Percentiles rank a stretch among this genome's conserved stretches.
These are phyloP conservation scores for Ceratocystis eucalypticola DNA, from an alignment of 2,329 filamentous ascomycete species.

Conservation along the genomic window DNA sequence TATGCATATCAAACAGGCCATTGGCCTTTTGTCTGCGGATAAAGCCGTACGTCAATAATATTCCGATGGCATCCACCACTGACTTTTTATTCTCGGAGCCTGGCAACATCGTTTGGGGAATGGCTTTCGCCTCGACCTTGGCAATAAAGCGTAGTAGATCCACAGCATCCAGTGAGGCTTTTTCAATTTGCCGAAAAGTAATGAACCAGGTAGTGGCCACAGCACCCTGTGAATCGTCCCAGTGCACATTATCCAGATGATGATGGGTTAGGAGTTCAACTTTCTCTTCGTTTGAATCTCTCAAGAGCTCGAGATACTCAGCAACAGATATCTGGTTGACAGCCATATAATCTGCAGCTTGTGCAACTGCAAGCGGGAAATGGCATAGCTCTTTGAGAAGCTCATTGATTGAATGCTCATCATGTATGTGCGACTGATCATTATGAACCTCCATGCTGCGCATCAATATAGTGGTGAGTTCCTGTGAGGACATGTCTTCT, in stretches of 20 bases:
- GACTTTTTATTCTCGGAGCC: too few relatives aligned
- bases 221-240: not conserved
- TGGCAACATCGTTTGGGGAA: too few relatives aligned
- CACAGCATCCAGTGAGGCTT: not conserved
- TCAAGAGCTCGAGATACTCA: not conserved
- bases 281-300: not conserved
- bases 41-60: too few relatives aligned
- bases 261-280: not conserved
- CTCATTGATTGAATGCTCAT: not conserved
- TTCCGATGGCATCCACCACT: too few relatives aligned
- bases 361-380: slow-evolving; percentile 20
- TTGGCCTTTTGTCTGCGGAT: too few relatives aligned
- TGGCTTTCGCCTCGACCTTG: too few relatives aligned
- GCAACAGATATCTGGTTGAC: not conserved
- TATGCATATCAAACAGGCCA: too few relatives aligned
- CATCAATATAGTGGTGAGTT: not conserved
- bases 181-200: not conserved
- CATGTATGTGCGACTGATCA: not conserved
- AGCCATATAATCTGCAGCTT: slow-evolving; percentile 20
- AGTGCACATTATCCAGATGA: not conserved
- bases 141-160: too few relatives aligned
- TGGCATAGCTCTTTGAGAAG: not conserved
- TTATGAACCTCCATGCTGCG: too few relatives aligned
- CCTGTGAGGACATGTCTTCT: not conserved
- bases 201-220: not conserved